Conservation (phyloP, 192 early-diverging fungal species). For the Coemansia sp. region DNA sequence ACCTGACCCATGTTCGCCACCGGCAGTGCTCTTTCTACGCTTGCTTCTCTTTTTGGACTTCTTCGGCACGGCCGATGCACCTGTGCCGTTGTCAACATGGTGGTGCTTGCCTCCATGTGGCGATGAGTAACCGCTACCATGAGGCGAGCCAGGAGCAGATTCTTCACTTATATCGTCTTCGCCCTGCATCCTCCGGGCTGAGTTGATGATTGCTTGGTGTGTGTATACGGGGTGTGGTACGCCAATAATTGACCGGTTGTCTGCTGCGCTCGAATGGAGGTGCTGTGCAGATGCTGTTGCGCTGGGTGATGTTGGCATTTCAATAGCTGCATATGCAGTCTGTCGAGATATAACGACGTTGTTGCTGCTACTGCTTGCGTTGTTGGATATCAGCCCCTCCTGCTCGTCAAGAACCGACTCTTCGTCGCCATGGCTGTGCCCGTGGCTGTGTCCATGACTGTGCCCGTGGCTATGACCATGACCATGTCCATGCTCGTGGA, state of each 20-base stretch:
- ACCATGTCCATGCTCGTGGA: no score
- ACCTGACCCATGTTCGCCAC: conserved; percentile 18
- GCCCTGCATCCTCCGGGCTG: conserved; percentile 43
- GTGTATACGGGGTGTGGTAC: conserved; percentile 55
- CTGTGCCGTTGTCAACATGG: no score
- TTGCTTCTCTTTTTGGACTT: no score
- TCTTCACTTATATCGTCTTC: conserved; percentile 9
- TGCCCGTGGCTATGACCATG: no score
- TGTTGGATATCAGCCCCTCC: conserved; percentile 26
- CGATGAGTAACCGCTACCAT: conserved; percentile 16
- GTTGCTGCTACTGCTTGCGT: not conserved
- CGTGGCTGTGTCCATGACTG: no score
- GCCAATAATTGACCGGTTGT: conserved; percentile 52
- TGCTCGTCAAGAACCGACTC: conserved; percentile 33
- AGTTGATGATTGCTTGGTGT: conserved; percentile 53
- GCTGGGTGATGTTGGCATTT: conserved; percentile 5
- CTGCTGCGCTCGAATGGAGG: conserved; percentile 24
- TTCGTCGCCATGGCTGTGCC: no score
- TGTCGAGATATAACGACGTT: not conserved
- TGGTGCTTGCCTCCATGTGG: no score
- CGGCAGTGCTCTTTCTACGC: conserved; percentile 13
- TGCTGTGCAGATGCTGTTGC: conserved; percentile 5
- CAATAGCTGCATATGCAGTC: conserved; percentile 25
- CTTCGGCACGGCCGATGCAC: no score
- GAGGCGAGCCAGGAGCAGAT: not conserved